These are phyloP conservation scores for Dactylellina drechsleri DNA, from an alignment of 2,329 filamentous ascomycete species.

Conservation along the genomic window DNA sequence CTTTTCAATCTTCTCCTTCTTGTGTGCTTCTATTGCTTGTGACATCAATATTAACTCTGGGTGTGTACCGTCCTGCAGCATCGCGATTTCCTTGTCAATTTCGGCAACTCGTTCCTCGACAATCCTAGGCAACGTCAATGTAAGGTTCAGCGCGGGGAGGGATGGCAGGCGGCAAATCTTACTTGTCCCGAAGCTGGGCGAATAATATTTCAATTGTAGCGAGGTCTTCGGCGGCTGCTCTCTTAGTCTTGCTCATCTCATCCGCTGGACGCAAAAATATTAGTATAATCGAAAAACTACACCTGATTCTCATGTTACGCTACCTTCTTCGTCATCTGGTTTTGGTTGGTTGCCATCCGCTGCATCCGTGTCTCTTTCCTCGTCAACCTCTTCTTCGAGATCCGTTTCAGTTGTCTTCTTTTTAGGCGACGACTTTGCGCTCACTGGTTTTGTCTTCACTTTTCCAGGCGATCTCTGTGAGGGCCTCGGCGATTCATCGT, in stretches of 20 bases:
- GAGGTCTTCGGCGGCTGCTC: conserved; percentile 80
- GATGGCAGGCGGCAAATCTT: conserved; percentile 55
- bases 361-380: conserved; percentile 61
- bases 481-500: conserved; percentile 42
- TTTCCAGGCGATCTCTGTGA: conserved; percentile 38
- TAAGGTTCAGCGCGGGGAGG: conserved; percentile 55
- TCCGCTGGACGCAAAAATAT: conserved; percentile 59
- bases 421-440: conserved; percentile 54
- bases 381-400: conserved; percentile 62
- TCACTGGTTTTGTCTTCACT: conserved; percentile 31
- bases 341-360: conserved; percentile 35
- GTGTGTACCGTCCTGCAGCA: conserved; percentile 75
- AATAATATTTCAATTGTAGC: conserved; percentile 88
- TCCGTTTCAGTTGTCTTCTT: conserved; percentile 61
- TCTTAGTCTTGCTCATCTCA: conserved; percentile 76
- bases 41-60: conserved; percentile 92
- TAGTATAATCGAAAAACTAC: conserved; percentile 64
- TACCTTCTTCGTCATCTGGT: conserved; percentile 62
- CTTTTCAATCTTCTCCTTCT: conserved; percentile 80
- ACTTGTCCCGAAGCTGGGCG: conserved; percentile 77
- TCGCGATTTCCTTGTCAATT: conserved; percentile 74
- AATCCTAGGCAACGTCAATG: conserved; percentile 67
- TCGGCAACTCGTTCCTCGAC: conserved; percentile 88
- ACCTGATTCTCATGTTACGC: conserved; percentile 62
- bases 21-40: conserved; percentile 82